Evolutionary conservation across 2,329 filamentous ascomycete species (phyloP), one percentile per base, ranked within the genome.

Genomic region (Aspergillus aculeatinus): DNA sequence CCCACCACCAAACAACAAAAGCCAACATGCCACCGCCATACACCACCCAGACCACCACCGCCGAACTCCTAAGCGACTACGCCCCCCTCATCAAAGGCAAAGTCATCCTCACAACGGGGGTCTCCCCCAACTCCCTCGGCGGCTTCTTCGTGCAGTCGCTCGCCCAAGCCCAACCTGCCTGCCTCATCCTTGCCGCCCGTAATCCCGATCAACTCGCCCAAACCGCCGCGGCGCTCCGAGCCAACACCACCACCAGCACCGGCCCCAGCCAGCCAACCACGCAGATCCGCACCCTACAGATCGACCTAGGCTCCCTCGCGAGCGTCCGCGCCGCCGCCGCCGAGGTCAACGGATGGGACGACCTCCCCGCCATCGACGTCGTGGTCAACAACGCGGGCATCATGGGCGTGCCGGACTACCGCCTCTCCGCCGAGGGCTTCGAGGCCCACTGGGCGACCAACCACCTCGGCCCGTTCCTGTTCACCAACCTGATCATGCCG

Each of bases 381-480:
- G 63, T 80, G 2, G 72, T 81, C 58, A 77, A 80, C 67, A 81
- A 78, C 60, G 77, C 79, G 12, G 78, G 76, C 1, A 65, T 79
- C 39, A 78, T 79, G 74, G 70, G 66, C 2, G 51, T 51, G 14
- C 27, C 64, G 10, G 62, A 67, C 1, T 74, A 74, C 53, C 47
- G 60, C 25, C 55, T 68, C 29, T 72, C 75, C 1, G 54, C 55
- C 0, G 74, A 80, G 23, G 74, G 73, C 7, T 69, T 77, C 51
- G 78, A 81, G 63, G 67, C 66, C 3, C 74, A 75, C 23, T 72
- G 78, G 21, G 71, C 69, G 5, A 75, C 69, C 1, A 81, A 77
- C 63, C 72, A 79, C 60, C 58, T 79, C 14, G 72, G 72, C 5
- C 74, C 70, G 16, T 79, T 78, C 49, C 63, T 80, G 16, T 70